Percentiles rank a stretch among this genome's conserved stretches.
These are phyloP conservation scores for Fusarium napiforme DNA, from an alignment of 2,329 filamentous ascomycete species.

Conservation along the genomic window DNA sequence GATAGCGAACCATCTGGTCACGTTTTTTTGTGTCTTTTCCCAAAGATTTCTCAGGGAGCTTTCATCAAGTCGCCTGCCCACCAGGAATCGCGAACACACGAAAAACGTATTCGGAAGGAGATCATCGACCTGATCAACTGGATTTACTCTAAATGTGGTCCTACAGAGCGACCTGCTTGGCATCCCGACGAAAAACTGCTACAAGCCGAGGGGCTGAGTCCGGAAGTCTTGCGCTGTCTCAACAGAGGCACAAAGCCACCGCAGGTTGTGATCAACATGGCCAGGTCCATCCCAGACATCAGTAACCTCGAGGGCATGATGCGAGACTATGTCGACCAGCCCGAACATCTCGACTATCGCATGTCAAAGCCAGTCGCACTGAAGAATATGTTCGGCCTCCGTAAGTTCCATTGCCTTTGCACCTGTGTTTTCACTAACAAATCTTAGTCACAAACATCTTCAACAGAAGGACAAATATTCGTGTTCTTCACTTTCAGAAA, in stretches of 20 bases:
- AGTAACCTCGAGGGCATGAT: background rate
- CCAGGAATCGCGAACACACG: background rate
- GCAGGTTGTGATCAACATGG: constrained; percentile 1
- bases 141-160: background rate
- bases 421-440: constrained; percentile 11
- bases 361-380: constrained; percentile 28
- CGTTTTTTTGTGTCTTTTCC: constrained; percentile 43
- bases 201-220: background rate
- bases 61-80: background rate
- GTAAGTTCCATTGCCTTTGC: constrained; percentile 37
- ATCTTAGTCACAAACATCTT: constrained; percentile 42
- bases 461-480: constrained; percentile 22
- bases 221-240: background rate
- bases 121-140: background rate
- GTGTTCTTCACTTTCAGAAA: constrained; percentile 47
- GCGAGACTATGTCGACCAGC: background rate
- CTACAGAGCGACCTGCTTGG: background rate
- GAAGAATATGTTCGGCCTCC: background rate
- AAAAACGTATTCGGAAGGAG: background rate
- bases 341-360: background rate
- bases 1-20: constrained; percentile 28
- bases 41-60: constrained; percentile 35
- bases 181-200: background rate
- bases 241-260: background rate
- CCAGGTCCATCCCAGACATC: constrained; percentile 18